Evolutionary conservation across 345 rosid species (phyloP).

Genomic region (Citrus reticulata): DNA sequence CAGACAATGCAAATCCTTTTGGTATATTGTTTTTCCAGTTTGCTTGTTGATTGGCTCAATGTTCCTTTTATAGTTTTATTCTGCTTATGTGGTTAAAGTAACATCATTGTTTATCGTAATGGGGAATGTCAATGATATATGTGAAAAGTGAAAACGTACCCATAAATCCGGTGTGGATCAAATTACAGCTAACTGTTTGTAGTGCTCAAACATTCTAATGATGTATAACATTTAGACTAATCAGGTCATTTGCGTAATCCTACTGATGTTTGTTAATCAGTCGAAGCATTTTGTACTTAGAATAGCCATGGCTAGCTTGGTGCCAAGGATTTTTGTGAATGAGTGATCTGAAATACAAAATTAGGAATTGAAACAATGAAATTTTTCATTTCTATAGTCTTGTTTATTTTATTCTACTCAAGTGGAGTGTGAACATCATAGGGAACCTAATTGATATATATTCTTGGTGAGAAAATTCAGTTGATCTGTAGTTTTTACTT

Average conservation of each 20-base stretch:
- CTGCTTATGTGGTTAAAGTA: neutral
- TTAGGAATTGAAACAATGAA: neutral
- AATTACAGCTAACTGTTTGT: neutral
- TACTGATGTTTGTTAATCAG: neutral
- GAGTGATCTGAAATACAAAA: slow-evolving; percentile 1
- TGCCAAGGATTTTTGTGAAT: slow-evolving; percentile 1
- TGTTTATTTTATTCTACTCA: neutral
- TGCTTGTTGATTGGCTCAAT: neutral
- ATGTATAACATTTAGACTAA: neutral
- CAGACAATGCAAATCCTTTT: slow-evolving; percentile 80
- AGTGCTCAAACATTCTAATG: neutral
- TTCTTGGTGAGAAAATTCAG: neutral
- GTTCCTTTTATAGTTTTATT: neutral
- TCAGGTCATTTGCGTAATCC: neutral
- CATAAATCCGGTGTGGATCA: neutral
- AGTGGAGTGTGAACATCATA: neutral
- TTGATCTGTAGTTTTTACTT: neutral
- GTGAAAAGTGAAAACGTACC: neutral
- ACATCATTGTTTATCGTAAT: neutral
- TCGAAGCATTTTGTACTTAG: neutral
- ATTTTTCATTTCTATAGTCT: neutral
- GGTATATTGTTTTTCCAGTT: slow-evolving; percentile 39
- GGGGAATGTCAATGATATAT: neutral
- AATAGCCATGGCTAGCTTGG: neutral
- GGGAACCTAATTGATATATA: neutral